Evolutionary conservation across 2,329 filamentous ascomycete species (phyloP).

Genomic region (Cercospora citrullina): DNA sequence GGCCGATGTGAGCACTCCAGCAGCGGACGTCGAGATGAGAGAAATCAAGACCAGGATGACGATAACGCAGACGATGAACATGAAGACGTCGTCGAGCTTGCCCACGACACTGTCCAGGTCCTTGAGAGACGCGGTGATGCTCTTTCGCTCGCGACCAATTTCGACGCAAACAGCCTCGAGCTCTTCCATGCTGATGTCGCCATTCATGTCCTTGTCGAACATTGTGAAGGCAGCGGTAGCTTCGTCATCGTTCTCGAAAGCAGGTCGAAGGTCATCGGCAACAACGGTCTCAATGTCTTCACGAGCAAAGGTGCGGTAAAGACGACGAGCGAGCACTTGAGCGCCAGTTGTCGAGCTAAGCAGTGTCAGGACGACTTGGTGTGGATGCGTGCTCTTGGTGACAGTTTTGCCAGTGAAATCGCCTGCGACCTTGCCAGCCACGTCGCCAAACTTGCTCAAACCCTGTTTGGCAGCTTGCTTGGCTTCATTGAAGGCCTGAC

Average conservation of each 20-base stretch:
- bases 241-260: conserved; percentile 81
- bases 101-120: conserved; percentile 91
- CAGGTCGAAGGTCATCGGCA: conserved; percentile 73
- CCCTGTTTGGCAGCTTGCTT: conserved; percentile 74
- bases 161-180: conserved; percentile 91
- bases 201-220: conserved; percentile 96
- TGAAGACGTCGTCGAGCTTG: conserved; percentile 84
- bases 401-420: conserved; percentile 81
- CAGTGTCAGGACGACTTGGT: conserved; percentile 79
- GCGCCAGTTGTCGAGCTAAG: conserved; percentile 70
- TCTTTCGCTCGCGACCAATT: conserved; percentile 90
- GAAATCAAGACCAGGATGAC: conserved; percentile 84
- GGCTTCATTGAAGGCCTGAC: conserved; percentile 66
- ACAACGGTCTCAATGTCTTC: conserved; percentile 73
- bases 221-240: conserved; percentile 85
- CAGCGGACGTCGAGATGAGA: conserved; percentile 85
- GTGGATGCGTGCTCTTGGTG: conserved; percentile 71
- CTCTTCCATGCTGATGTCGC: conserved; percentile 93
- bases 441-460: conserved; percentile 77
- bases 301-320: conserved; percentile 83
- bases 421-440: conserved; percentile 81
- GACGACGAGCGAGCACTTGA: conserved; percentile 79
- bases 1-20: conserved; percentile 83
- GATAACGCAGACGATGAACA: conserved; percentile 81
- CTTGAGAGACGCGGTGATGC: conserved; percentile 90